Percentiles rank a stretch among this genome's conserved stretches.
Evolutionary conservation across 441 rosid species (phyloP).

Genomic region (Iberis amara): DNA sequence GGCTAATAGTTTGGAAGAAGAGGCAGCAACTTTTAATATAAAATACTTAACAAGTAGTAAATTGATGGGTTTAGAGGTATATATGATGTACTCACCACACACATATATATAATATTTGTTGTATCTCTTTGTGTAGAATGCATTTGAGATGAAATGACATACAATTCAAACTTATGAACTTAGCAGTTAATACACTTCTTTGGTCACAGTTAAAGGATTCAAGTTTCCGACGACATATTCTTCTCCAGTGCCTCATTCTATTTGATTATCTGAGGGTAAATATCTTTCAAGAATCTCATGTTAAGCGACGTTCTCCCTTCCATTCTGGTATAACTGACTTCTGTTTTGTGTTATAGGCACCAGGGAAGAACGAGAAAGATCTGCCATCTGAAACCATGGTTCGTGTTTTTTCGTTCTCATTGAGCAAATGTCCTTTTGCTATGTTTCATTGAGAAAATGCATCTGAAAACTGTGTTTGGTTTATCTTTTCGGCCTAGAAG

Average conservation of each 20-base stretch:
- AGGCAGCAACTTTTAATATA: conserved; percentile 82
- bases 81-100: conserved; percentile 8
- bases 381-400: conserved; percentile 88
- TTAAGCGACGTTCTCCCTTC: conserved; percentile 15
- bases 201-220: conserved; percentile 82
- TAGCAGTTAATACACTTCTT: conserved; percentile 21
- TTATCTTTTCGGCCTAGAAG: conserved; percentile 45
- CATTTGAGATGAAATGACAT: conserved; percentile 9
- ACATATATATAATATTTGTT: not conserved
- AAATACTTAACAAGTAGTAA: conserved; percentile 97
- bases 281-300: conserved; percentile 21
- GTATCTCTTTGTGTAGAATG: not conserved
- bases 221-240: conserved; percentile 93
- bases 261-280: conserved; percentile 88
- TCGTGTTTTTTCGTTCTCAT: conserved; percentile 37
- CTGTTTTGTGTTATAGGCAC: conserved; percentile 49
- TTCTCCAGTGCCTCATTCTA: conserved; percentile 90
- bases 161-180: conserved; percentile 4
- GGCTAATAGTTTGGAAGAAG: conserved; percentile 89
- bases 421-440: conserved; percentile 13
- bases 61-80: conserved; percentile 95
- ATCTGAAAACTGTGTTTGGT: conserved; percentile 10
- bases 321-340: conserved; percentile 17
- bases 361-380: conserved; percentile 95
- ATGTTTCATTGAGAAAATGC: conserved; percentile 2